A percentile compares a stretch with the other conserved stretches of the same genome.
Evolutionary conservation across 176 grass and related monocot species (phyloP).

Genomic region (bread wheat (Triticum aestivum)): DNA sequence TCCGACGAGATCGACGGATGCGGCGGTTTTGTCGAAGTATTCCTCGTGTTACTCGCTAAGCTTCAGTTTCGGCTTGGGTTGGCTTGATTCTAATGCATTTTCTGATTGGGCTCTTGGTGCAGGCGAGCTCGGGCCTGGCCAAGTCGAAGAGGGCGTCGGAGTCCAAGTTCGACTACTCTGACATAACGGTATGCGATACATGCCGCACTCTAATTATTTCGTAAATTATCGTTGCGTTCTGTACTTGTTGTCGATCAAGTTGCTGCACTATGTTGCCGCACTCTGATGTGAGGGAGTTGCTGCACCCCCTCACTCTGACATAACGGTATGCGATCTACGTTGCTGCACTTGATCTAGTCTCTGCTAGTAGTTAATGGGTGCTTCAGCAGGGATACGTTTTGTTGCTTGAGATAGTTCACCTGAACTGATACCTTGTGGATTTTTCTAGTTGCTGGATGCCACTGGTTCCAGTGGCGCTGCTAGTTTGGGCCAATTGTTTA

Average conservation of each 20-base stretch:
- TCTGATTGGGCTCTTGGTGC: constrained; percentile 29
- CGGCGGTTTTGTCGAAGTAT: constrained; percentile 88
- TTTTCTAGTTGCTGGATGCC: neutral
- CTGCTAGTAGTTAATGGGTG: neutral
- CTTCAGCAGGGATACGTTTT: neutral
- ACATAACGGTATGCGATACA: constrained; percentile 62
- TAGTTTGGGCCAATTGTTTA: neutral
- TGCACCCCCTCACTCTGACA: no score
- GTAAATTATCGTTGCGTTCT: neutral
- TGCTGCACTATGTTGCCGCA: no score
- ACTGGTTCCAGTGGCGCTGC: neutral
- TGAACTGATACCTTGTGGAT: neutral
- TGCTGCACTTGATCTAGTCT: constrained; percentile 1
- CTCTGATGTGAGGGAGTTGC: no score
- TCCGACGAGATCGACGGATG: constrained; percentile 90
- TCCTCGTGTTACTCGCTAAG: neutral
- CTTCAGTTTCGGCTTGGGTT: constrained; percentile 11
- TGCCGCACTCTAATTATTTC: neutral
- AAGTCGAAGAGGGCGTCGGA: constrained; percentile 70
- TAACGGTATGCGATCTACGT: no score
- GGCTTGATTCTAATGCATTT: constrained; percentile 16
- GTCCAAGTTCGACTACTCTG: constrained; percentile 87
- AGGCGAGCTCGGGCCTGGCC: constrained; percentile 76
- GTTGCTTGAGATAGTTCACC: constrained; percentile 14
- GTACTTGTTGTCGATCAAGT: neutral